phyloP scores from a whole-genome alignment of 2,329 filamentous ascomycete species.

The Cercospora nicotianae region DNA sequence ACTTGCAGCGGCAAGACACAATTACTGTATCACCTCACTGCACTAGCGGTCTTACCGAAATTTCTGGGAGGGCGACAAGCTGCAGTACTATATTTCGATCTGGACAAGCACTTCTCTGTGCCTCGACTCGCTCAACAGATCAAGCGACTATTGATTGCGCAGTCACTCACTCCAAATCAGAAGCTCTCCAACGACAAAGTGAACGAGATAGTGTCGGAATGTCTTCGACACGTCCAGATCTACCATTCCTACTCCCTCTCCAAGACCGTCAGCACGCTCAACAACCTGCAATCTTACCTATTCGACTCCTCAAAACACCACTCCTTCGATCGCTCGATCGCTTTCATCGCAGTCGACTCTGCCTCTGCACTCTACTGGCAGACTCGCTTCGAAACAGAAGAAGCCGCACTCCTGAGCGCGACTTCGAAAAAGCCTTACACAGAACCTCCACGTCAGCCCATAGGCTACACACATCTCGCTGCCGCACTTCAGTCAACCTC shows the following conservation, averaged over 20 bases:
- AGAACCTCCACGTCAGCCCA: conserved; percentile 4
- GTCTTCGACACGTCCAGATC: conserved; percentile 59
- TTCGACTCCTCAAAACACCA: conserved; percentile 45
- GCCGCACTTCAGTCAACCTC: conserved; percentile 25
- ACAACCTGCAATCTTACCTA: conserved; percentile 52
- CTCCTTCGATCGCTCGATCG: conserved; percentile 50
- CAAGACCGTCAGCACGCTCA: conserved; percentile 53
- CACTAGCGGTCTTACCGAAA: conserved; percentile 53
- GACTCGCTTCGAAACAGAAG: conserved; percentile 47
- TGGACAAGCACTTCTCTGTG: conserved; percentile 56
- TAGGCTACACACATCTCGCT: conserved; percentile 27
- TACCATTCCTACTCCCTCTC: conserved; percentile 56
- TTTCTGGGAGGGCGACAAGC: conserved; percentile 49
- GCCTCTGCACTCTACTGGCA: conserved; percentile 58
- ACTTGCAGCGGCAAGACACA: conserved; percentile 59
- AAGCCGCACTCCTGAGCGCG: conserved; percentile 24
- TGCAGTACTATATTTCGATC: conserved; percentile 58
- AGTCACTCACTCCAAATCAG: not conserved
- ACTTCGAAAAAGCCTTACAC: not conserved
- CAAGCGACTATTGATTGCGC: conserved; percentile 8
- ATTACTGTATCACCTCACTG: conserved; percentile 58
- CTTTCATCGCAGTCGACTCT: conserved; percentile 56
- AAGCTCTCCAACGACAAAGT: not conserved
- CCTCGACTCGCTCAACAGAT: conserved; percentile 48
- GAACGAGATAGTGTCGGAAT: conserved; percentile 38